Conservation (phyloP, 345 rosid genomes). For the Eutrema japonicum region DNA sequence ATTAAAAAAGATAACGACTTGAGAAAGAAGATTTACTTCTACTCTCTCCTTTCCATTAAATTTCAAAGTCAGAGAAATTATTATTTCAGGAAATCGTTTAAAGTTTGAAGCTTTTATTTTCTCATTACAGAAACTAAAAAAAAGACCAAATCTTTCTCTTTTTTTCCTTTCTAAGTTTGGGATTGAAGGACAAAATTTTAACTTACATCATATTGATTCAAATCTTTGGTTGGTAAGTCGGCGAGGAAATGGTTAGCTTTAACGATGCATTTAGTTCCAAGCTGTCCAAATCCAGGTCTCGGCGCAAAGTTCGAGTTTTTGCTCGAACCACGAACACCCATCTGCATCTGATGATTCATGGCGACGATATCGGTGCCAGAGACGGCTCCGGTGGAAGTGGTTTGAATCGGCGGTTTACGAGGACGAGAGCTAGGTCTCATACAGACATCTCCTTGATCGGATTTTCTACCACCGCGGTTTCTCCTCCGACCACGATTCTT, state of each 20-base stretch:
- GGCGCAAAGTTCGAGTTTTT: slow-evolving; percentile 75
- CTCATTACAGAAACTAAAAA: slow-evolving; percentile 31
- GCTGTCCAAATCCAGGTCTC: slow-evolving; percentile 87
- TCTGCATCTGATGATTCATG: slow-evolving; percentile 48
- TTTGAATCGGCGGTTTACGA: slow-evolving; percentile 55
- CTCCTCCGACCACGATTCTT: slow-evolving; percentile 79
- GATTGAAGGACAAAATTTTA: not conserved
- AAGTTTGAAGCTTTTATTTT: slow-evolving; percentile 12
- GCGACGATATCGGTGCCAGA: slow-evolving; percentile 21
- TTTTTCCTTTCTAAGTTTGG: not conserved
- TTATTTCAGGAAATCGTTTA: slow-evolving; percentile 1
- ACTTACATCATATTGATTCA: slow-evolving; percentile 91
- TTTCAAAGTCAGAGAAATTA: not conserved
- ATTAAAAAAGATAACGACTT: slow-evolving; percentile 33
- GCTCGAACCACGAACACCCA: slow-evolving; percentile 68
- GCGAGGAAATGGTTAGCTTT: slow-evolving; percentile 99
- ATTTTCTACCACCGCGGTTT: slow-evolving; percentile 92
- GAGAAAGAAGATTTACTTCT: not conserved
- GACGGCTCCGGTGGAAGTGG: not conserved
- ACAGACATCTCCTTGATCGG: slow-evolving; percentile 85
- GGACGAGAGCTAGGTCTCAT: slow-evolving; percentile 96
- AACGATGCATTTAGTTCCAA: slow-evolving; percentile 91
- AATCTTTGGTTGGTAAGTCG: slow-evolving; percentile 87
- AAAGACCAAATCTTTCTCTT: not conserved
- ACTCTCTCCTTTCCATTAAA: slow-evolving; percentile 32